Evolutionary conservation across 2,329 filamentous ascomycete genomes (phyloP).

Genomic region (Sarocladium oryzae): DNA sequence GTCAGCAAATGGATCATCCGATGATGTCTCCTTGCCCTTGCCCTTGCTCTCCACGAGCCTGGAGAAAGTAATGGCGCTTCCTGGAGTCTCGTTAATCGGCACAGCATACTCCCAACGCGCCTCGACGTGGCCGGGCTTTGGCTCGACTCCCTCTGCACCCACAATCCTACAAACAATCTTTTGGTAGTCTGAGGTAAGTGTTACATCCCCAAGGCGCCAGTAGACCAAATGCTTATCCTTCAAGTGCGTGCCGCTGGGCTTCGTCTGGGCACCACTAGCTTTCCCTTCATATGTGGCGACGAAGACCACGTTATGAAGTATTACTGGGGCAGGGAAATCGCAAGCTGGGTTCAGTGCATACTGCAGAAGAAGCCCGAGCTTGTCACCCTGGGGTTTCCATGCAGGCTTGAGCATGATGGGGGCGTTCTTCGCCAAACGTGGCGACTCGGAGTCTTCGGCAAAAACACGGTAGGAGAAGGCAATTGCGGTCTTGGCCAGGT

Average conservation of each 20-base stretch:
- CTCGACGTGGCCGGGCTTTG: conserved; percentile 71
- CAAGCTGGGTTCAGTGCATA: conserved; percentile 76
- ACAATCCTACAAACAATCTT: conserved; percentile 80
- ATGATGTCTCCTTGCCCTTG: conserved; percentile 44
- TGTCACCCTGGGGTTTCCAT: conserved; percentile 80
- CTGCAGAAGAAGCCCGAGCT: conserved; percentile 78
- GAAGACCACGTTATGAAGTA: conserved; percentile 66
- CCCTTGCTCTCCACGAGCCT: conserved; percentile 42
- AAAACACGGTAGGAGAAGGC: conserved; percentile 93
- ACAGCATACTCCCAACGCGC: conserved; percentile 65
- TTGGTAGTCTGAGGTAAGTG: conserved; percentile 55
- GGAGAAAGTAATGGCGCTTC: conserved; percentile 61
- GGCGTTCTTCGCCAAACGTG: conserved; percentile 46
- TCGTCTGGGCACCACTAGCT: conserved; percentile 65
- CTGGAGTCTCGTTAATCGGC: conserved; percentile 32
- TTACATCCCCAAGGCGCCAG: conserved; percentile 75
- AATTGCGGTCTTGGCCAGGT: conserved; percentile 66
- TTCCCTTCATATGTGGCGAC: conserved; percentile 65
- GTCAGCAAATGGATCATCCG: conserved; percentile 65
- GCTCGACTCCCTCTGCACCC: conserved; percentile 62
- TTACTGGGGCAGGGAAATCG: conserved; percentile 34
- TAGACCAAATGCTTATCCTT: conserved; percentile 72
- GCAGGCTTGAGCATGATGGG: conserved; percentile 67
- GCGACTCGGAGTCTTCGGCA: conserved; percentile 49
- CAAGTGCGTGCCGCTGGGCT: conserved; percentile 71